A percentile compares a stretch with the other conserved stretches of the same genome.
Conservation (phyloP, 2,329 filamentous ascomycete species). For the Paecilomyces sp. region DNA sequence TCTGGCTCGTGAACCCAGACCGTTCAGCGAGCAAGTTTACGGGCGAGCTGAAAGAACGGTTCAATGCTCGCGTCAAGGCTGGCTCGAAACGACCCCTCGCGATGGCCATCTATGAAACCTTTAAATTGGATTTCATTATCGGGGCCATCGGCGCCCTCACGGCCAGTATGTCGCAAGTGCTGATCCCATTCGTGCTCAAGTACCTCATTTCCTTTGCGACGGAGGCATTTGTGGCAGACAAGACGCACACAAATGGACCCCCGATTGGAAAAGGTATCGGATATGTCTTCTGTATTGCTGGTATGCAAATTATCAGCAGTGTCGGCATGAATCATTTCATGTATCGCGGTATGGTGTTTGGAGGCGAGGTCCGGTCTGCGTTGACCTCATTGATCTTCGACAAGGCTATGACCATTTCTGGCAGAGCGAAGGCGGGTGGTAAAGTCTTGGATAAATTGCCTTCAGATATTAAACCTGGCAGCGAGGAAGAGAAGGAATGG, state of each 20-base stretch:
- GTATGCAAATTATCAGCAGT: constrained; percentile 75
- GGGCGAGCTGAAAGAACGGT: constrained; percentile 55
- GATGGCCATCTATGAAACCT: constrained; percentile 75
- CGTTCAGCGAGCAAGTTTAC: constrained; percentile 63
- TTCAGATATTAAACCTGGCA: constrained; percentile 40
- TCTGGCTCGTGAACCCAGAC: constrained; percentile 76
- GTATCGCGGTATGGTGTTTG: constrained; percentile 81
- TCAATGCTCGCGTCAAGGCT: constrained; percentile 56
- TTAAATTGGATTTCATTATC: constrained; percentile 72
- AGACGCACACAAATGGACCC: constrained; percentile 47
- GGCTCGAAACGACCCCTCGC: constrained; percentile 67
- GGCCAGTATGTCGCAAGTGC: constrained; percentile 62
- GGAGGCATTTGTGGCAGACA: constrained; percentile 62
- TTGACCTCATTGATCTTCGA: constrained; percentile 81
- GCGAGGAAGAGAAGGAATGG: constrained; percentile 36
- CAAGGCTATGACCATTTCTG: constrained; percentile 80
- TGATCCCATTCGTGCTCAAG: constrained; percentile 72
- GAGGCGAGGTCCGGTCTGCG: constrained; percentile 69
- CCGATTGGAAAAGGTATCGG: constrained; percentile 67
- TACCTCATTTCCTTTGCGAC: constrained; percentile 81
- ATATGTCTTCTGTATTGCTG: constrained; percentile 70
- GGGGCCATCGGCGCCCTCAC: constrained; percentile 67
- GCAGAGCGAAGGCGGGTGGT: constrained; percentile 76
- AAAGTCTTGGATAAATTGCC: constrained; percentile 35
- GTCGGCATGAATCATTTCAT: constrained; percentile 83